Base-by-base conservation (phyloP, 2,329 filamentous ascomycete species). In the Aspergillus sp. region DNA sequence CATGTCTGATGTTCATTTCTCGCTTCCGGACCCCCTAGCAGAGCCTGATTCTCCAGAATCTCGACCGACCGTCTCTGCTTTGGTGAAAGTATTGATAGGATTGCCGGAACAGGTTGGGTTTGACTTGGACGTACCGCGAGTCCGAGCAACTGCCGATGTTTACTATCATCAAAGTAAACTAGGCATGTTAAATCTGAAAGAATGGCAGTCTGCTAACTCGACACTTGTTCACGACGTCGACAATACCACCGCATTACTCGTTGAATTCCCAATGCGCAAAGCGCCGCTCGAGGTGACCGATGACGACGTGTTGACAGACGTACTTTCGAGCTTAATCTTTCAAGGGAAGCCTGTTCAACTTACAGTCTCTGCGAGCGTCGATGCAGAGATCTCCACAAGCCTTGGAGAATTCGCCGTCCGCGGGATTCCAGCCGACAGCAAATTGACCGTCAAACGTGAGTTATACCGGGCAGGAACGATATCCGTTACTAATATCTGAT, bases 381-480 rank as follows among this genome's bases (percentile, higher is more conserved):
- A 96, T 76, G 91, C 93, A 66, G 87, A 91, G 71, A 86, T 97
- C 55, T 83, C 88, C 61, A 97, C 93, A 31, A 89, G 90, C 28
- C 83, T 99, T 65, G 95, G 95, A 53, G 83, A 89, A 68, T 86
- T 98, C 72, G 85, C 90, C 57, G 82, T 98, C 71, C 92, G 91
- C 76, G 88, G 90, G 68, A 90, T 99, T 71, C 94, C 94, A 52
- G 92, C 76, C 48, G 85, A 93, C 81, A 93, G 95, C 69, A 86
- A 89, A 72, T 89, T 99, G 73, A 91, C 91, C 79, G 87, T 98
- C 82, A 96, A 96, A 86, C 91, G 93, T 97, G 89, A 88, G 93
- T 92, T 71, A 63, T 68, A 65, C 67, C 68, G 68, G 67, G 63
- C 50, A 31, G 34, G 63, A 65, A 60, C 38, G 54, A 65, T 64